phyloP scores from a whole-genome alignment of 139 green algal species.

The Chlamydomonas schloesseri region DNA sequence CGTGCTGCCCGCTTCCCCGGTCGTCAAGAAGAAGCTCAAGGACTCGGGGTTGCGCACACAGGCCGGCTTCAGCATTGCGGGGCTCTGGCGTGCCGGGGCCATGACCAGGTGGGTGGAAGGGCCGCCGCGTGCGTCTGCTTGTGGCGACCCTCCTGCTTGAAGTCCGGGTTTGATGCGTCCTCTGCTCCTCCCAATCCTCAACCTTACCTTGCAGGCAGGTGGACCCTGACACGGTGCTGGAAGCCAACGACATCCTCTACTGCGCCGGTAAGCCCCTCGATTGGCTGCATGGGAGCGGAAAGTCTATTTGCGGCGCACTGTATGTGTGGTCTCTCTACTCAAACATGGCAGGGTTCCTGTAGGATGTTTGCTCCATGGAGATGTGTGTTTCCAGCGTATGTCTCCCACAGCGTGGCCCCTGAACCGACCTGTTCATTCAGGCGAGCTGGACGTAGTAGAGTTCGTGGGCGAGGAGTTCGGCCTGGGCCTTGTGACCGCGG shows the following conservation, averaged over 20 bases:
- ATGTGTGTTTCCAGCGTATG: too few species aligned
- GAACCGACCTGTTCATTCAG: too few species aligned
- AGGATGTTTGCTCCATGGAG: too few species aligned
- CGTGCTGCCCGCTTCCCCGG: slow-evolving; percentile 49
- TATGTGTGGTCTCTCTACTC: too few species aligned
- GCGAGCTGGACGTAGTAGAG: slow-evolving; percentile 53
- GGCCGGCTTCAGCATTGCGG: background rate
- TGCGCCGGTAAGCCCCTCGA: slow-evolving; percentile 68
- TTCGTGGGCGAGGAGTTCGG: slow-evolving; percentile 13
- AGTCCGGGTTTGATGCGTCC: background rate
- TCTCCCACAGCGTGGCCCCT: too few species aligned
- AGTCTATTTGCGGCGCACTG: too few species aligned
- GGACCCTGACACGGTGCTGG: slow-evolving; percentile 39
- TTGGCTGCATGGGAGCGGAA: too few species aligned
- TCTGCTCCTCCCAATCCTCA: background rate
- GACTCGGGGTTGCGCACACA: slow-evolving; percentile 19
- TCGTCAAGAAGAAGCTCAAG: slow-evolving; percentile 51
- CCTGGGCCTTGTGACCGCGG: background rate
- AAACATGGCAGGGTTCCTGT: too few species aligned
- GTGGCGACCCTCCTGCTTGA: too few species aligned
- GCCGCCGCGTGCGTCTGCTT: too few species aligned
- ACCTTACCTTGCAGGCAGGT: background rate
- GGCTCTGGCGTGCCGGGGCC: background rate
- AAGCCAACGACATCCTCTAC: slow-evolving; percentile 77
- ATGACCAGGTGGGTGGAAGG: background rate